phyloP scores from a whole-genome alignment of 2,329 filamentous ascomycete species.

The Apiospora kogelbergensis region DNA sequence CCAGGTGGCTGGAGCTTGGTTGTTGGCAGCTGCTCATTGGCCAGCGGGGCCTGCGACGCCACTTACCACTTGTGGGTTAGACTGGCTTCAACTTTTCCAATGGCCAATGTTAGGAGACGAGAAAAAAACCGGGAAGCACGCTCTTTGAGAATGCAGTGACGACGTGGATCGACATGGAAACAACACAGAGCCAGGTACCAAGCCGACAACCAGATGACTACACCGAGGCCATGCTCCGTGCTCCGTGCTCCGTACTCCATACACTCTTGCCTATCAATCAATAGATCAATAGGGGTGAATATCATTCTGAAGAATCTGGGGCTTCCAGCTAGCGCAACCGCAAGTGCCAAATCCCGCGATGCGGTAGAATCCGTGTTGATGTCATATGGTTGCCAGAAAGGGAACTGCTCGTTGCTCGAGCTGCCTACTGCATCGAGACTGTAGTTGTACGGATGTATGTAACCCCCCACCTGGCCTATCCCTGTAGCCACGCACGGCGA shows the following conservation, averaged over 20 bases:
- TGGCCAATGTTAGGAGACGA: neutral
- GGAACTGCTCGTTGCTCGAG: neutral
- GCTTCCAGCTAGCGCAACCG: neutral
- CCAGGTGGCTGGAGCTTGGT: neutral
- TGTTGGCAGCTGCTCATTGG: constrained; percentile 4
- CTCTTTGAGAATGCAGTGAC: neutral
- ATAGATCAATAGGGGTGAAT: neutral
- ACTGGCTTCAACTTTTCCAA: neutral
- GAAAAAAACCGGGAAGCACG: neutral
- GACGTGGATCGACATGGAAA: constrained; percentile 6
- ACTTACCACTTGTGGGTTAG: neutral
- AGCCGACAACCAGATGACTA: neutral
- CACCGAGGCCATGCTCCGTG: neutral
- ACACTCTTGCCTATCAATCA: neutral
- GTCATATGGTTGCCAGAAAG: neutral
- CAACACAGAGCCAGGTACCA: neutral
- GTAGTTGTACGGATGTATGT: too few species aligned
- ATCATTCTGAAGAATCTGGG: neutral
- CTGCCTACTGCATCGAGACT: neutral
- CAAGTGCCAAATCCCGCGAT: neutral
- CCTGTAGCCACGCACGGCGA: neutral
- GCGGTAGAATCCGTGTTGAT: neutral
- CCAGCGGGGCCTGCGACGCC: neutral
- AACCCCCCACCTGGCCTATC: neutral
- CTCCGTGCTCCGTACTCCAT: neutral